Evolutionary conservation across 2,329 filamentous ascomycete genomes (phyloP), one percentile per base, ranked within the genome.

Genomic region (Colletotrichum aenigma): DNA sequence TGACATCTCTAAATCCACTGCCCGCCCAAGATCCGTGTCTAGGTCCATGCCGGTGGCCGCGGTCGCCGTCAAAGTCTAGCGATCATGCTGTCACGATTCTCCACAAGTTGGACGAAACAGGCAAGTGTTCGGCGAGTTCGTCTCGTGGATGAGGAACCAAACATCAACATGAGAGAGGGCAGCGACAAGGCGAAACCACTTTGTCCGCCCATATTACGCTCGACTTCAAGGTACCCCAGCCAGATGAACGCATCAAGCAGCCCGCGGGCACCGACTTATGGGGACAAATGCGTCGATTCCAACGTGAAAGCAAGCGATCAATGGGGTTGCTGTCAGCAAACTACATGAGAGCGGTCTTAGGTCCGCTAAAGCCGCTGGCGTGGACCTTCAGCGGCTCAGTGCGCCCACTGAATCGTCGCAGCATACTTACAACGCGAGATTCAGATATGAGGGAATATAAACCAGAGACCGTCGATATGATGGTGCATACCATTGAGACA

Each of bases 401-500:
- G 55, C 55, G 13, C 0, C 55, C 13, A 28, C 55, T 48, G 43
- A 0, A 48, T 21, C 43, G 43, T 48, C n/a, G 43, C 43, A 21
- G 10, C n/a, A 21, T 1, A 48, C 43, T 48, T 48, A 21, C 43
- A 48, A 1, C 9, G 1, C 43, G 9, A 48, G 43, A 48, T 21
- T 21, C 10, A 48, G n/a, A 48, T 1, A 21, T 16, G 13, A 0
- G n/a, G 26, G 12, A 30, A 32, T 61, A 61, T 32, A 32, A 61
- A 4, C 30, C 56, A 30, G 24, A 30, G 30, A 34, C 7, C n/a
- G 2, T 15, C 58, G 0, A 4, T 2, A 32, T 18, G n/a, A 61
- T 61, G 58, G 58, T 0, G n/a, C 6, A 32, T 15, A 2, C 0
- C 4, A 21, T 32, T 0, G 0, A n/a, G 28, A 9, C 26, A 34